Evolutionary conservation across 1,284 basidiomycete genomes (phyloP), one percentile per base, ranked within the genome.

Genomic region (Amylostereum areolatum): DNA sequence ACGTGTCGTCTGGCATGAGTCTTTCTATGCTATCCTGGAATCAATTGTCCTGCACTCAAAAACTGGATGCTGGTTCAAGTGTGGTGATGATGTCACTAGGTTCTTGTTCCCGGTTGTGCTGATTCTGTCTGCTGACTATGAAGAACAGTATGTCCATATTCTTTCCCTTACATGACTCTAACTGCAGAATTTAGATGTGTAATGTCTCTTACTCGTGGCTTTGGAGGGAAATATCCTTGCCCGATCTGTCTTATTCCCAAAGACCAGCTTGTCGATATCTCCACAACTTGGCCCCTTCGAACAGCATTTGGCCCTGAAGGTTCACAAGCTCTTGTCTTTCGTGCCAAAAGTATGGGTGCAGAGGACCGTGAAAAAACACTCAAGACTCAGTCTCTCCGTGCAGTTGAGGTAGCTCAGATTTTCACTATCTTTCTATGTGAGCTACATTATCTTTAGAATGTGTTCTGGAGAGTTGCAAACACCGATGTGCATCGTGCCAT

Each of bases 401-500:
- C 55, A 42, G 54, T 70, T 18, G 43, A 62, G 49, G 67, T 70
- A 59, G 49, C 60, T 42, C 18, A 48, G 7, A 11, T 42, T 29
- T 4, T 35, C 9, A 33, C 44, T 49, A 24, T 37, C 45, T 35
- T 34, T 43, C 32, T 43, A 32, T n/a, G 34, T n/a, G 33, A n/a
- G n/a, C n/a, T n/a, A n/a, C n/a, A n/a, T n/a, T n/a, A n/a, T n/a
- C n/a, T 46, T 12, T 51, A 71, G 71, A 73, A 67, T 64, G 61
- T 55, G 2, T 70, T 72, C 42, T 66, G 63, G 61, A 52, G 49
- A 6, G 39, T 71, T 3, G 37, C 31, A 8, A 40, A 57, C 29
- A 55, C 59, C 2, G 64, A 72, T 56, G 53, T 61, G 2, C 61
- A 68, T 50, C 12, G 24, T 2, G 64, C 66, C 5, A 36, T 66